These are phyloP conservation scores for Carpinus viminea DNA, from an alignment of 306 rosid genomes.

Conservation along the genomic window DNA sequence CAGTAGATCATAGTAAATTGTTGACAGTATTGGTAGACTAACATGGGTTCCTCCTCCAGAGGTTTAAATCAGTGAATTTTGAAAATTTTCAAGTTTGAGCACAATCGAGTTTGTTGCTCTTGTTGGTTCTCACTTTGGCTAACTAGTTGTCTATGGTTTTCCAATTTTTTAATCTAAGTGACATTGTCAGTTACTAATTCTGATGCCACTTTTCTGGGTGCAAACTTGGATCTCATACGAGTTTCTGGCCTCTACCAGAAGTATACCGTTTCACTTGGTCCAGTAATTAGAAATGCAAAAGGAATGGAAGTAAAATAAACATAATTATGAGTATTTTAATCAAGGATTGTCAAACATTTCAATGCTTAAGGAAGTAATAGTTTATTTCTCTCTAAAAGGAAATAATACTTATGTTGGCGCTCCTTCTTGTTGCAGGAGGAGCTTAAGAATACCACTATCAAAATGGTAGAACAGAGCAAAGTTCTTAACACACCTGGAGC, in stretches of 20 bases:
- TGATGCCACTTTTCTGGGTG: not conserved
- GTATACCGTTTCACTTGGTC: not conserved
- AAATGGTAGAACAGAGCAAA: slow-evolving; percentile 95
- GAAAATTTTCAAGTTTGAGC: not conserved
- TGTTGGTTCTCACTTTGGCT: not conserved
- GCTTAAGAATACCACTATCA: slow-evolving; percentile 74
- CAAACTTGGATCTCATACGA: not conserved
- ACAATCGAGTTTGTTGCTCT: not conserved
- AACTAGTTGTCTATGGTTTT: not conserved
- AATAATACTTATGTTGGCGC: not conserved
- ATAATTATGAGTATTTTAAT: not conserved
- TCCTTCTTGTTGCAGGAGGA: slow-evolving; percentile 60
- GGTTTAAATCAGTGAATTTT: not conserved
- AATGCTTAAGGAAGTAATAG: not conserved
- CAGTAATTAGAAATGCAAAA: not conserved
- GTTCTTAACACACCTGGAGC: slow-evolving; percentile 87
- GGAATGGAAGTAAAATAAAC: too few relatives aligned
- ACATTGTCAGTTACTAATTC: not conserved
- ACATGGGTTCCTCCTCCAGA: not conserved
- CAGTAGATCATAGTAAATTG: not conserved
- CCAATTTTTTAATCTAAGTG: not conserved
- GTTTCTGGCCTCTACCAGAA: not conserved
- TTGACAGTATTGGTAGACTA: not conserved
- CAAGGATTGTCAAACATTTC: not conserved
- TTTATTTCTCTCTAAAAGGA: not conserved